phyloP scores from a whole-genome alignment of 2,329 filamentous ascomycete species.

The Lithohypha guttulata region DNA sequence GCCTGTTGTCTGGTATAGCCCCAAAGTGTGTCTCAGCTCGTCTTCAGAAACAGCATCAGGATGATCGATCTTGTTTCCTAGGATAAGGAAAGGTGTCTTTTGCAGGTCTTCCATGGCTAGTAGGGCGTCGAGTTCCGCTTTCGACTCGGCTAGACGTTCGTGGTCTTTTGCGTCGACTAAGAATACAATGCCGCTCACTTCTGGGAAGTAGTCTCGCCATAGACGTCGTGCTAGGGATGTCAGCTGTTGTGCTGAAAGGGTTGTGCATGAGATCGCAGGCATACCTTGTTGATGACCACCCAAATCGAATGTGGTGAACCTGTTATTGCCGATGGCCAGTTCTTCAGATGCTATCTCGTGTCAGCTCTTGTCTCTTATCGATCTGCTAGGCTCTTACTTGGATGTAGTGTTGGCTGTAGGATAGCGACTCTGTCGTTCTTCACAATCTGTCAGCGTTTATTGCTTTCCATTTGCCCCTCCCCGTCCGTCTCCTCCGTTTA shows the following conservation, averaged over 20 bases:
- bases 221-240: slow-evolving; percentile 61
- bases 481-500: background rate
- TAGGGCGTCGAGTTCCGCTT: slow-evolving; percentile 91
- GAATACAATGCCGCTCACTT: slow-evolving; percentile 94
- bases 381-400: slow-evolving; percentile 50
- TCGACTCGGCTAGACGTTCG: slow-evolving; percentile 86
- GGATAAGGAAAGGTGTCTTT: slow-evolving; percentile 90
- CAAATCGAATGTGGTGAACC: slow-evolving; percentile 89
- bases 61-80: slow-evolving; percentile 99
- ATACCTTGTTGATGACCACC: slow-evolving; percentile 82
- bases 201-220: slow-evolving; percentile 95
- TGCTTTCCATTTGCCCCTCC: slow-evolving; percentile 5
- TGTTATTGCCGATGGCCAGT: slow-evolving; percentile 82
- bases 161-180: slow-evolving; percentile 95
- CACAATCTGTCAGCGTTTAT: slow-evolving; percentile 13
- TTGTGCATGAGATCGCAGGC: slow-evolving; percentile 30
- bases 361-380: slow-evolving; percentile 6
- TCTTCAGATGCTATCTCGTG: slow-evolving; percentile 66
- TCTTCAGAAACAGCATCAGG: slow-evolving; percentile 92
- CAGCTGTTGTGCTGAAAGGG: slow-evolving; percentile 4
- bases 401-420: slow-evolving; percentile 80
- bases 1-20: slow-evolving; percentile 89
- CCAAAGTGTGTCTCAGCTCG: slow-evolving; percentile 81
- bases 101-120: slow-evolving; percentile 92
- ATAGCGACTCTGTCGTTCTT: slow-evolving; percentile 89